Evolutionary conservation across 371 early-diverging fungal species (phyloP).

Genomic region (Syncephalastrum racemosum): DNA sequence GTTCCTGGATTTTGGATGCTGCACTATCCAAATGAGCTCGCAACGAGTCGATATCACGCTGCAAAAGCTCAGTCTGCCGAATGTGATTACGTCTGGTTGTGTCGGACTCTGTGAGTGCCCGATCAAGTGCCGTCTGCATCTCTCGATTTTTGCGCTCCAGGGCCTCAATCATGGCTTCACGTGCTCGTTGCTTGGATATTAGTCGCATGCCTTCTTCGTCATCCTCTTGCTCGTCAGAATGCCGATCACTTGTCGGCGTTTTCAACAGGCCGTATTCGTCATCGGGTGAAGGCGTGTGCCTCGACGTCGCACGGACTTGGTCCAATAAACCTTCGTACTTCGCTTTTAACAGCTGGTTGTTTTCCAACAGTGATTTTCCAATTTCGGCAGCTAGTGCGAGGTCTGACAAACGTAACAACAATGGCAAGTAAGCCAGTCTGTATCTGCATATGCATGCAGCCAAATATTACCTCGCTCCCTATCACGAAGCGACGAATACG

Average conservation of each 20-base stretch:
- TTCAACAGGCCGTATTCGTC: conserved; percentile 5
- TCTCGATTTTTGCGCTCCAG: conserved; percentile 45
- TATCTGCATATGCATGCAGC: conserved; percentile 7
- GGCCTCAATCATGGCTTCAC: conserved; percentile 37
- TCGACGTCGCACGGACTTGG: conserved; percentile 19
- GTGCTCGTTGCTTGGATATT: conserved; percentile 28
- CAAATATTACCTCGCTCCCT: conserved; percentile 37
- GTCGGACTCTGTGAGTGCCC: conserved; percentile 24
- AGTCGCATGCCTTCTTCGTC: conserved; percentile 22
- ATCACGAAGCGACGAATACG: conserved; percentile 34
- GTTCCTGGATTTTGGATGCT: conserved; percentile 24
- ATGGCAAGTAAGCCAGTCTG: conserved; percentile 3
- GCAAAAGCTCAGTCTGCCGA: conserved; percentile 28
- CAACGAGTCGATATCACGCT: conserved; percentile 36
- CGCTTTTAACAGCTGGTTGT: conserved; percentile 40
- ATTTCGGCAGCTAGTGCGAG: conserved; percentile 57
- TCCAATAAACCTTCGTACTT: conserved; percentile 47
- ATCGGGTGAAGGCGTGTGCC: neutral
- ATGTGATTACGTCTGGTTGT: conserved; percentile 17
- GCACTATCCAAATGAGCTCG: conserved; percentile 22
- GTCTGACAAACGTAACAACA: conserved; percentile 28
- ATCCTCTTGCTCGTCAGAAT: conserved; percentile 9
- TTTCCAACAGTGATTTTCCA: conserved; percentile 48
- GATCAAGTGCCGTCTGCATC: conserved; percentile 29
- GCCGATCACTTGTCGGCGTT: neutral